Percentiles rank a stretch among this genome's conserved stretches.
These are phyloP conservation scores for Volvox africanus DNA, from an alignment of 139 green algal species.

Conservation along the genomic window DNA sequence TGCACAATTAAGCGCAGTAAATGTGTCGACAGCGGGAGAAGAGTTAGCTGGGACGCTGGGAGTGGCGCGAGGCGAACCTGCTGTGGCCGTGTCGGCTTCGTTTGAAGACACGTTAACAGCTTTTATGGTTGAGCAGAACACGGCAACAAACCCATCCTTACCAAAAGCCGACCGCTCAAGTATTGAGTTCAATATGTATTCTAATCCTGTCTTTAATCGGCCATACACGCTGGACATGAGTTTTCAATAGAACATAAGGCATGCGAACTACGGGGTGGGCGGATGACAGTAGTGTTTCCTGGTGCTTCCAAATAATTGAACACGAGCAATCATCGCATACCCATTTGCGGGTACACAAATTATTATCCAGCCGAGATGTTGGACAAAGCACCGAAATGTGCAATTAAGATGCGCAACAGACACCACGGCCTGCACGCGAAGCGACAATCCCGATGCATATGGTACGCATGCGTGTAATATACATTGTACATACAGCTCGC, in stretches of 20 bases:
- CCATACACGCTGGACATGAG: constrained; percentile 32
- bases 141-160: not conserved
- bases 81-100: not conserved
- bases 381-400: too few species aligned
- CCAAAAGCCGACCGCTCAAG: not conserved
- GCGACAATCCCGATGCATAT: too few species aligned
- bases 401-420: too few species aligned
- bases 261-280: not conserved
- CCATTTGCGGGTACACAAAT: too few species aligned
- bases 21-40: not conserved
- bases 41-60: not conserved
- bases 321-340: too few species aligned
- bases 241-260: not conserved
- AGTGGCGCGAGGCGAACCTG: not conserved
- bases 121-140: not conserved
- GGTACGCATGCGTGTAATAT: too few species aligned
- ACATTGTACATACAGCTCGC: too few species aligned
- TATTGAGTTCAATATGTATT: not conserved
- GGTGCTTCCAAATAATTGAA: too few species aligned
- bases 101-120: constrained; percentile 8
- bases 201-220: constrained; percentile 33
- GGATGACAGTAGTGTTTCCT: too few species aligned
- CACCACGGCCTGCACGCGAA: too few species aligned
- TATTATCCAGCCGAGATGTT: too few species aligned
- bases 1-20: not conserved